Conservation (phyloP, 345 rosid species). For the Eutrema yunnanense region DNA sequence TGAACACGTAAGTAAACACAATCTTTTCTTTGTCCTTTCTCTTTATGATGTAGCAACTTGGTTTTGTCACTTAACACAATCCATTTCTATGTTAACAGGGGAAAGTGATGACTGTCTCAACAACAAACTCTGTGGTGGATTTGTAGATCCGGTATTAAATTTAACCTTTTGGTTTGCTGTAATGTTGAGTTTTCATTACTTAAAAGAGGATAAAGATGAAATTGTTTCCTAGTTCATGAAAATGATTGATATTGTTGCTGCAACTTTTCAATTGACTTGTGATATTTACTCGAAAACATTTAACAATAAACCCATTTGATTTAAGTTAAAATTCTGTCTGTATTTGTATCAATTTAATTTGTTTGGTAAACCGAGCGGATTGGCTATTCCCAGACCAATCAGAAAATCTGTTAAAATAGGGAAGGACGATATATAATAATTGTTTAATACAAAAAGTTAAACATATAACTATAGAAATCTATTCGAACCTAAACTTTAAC, state of each 20-base stretch:
- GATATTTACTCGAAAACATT: not conserved
- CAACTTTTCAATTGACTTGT: not conserved
- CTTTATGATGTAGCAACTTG: not conserved
- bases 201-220: not conserved
- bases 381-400: not conserved
- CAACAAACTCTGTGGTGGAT: not conserved
- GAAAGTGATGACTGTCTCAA: conserved; percentile 14
- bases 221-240: not conserved
- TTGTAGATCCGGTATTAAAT: not conserved
- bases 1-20: conserved; percentile 65
- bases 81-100: conserved; percentile 7
- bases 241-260: not conserved
- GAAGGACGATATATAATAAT: not conserved
- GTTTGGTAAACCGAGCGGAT: not conserved
- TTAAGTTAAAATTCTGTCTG: not conserved
- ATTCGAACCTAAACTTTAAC: not conserved
- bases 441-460: not conserved
- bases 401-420: not conserved
- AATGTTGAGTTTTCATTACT: not conserved
- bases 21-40: not conserved
- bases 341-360: not conserved
- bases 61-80: not conserved
- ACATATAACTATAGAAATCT: not conserved
- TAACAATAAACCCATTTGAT: not conserved
- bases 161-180: not conserved